Base-by-base conservation (phyloP, 768 basidiomycete genomes). In the Crucibulum laeve region DNA sequence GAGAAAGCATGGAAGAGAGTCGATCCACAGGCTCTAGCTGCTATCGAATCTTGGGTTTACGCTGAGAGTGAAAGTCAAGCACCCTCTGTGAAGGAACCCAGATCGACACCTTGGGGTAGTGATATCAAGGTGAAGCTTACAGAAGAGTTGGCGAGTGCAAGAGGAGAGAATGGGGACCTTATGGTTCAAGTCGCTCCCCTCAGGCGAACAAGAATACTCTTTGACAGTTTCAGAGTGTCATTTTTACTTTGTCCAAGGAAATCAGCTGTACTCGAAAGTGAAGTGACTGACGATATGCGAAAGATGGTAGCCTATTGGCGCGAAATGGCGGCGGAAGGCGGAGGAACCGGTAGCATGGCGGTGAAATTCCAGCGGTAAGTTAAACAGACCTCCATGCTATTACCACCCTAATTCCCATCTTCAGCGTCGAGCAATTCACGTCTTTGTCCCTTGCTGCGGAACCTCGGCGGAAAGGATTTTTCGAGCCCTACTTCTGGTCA, bases 1-100 rank as follows among this genome's bases (percentile, higher is more conserved):
- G 84, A 82, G 39, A 89, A 88, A 59, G 85, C 73, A 4, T 92
- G 90, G 90, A 80, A 78, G 53, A 70, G 88, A 15, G 84, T 87
- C 0, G 84, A 88, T 45, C 57, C 76, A 0, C 67, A 71, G 17
- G 77, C 78, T 14, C 52, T 81, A 36, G 67, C 72, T 5, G 73
- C 70, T 2, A 73, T 88, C 22, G 84, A 88, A 49, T 68, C 72
- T 3, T 90, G 88, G 88, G 75, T 82, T 0, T 73, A 79, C 52
- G 61, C 68, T 22, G 57, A 55, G 23, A 56, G 56, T 5, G 63
- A 65, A 19, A 64, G 62, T 3, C 62, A 60, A 28, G 50, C 51
- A 8, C 42, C 49, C 2, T 61, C 58, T 41, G 58, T 58, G 7
- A 65, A 63, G 33, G 70, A 79, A 39, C 78, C 80, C 5, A 65